A percentile compares a stretch with the other conserved stretches of the same genome.
Conservation (phyloP, 371 early-diverging fungal genomes). For the Mucor piriformis region DNA sequence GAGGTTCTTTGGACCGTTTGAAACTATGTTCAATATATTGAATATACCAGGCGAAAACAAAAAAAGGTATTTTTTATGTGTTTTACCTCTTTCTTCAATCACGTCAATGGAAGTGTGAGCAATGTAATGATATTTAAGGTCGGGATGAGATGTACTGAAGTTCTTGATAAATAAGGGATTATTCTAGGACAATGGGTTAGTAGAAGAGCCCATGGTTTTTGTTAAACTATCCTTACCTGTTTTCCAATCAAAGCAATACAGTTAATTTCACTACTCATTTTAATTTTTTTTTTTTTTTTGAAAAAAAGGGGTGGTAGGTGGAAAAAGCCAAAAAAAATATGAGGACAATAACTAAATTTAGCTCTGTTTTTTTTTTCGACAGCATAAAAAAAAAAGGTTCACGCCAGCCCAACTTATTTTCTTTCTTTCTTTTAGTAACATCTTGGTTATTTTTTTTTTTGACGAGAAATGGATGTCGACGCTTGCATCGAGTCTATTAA, state of each 20-base stretch:
- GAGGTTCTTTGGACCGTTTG: slow-evolving; percentile 64
- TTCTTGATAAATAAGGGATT: slow-evolving; percentile 84
- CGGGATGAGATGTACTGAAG: slow-evolving; percentile 73
- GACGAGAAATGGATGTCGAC: slow-evolving; percentile 57
- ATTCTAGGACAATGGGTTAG: slow-evolving; percentile 53
- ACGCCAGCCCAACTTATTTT: slow-evolving; percentile 1
- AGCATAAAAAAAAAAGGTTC: neutral
- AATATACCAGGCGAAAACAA: neutral
- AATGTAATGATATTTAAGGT: slow-evolving; percentile 86
- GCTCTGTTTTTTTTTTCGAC: neutral
- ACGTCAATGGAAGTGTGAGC: slow-evolving; percentile 88
- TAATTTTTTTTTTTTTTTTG: neutral
- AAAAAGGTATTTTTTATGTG: neutral
- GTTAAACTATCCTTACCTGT: slow-evolving; percentile 31
- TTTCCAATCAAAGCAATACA: slow-evolving; percentile 78
- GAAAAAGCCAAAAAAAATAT: slow-evolving; percentile 2
- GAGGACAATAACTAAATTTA: neutral
- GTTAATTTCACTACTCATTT: slow-evolving; percentile 65
- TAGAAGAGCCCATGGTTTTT: neutral
- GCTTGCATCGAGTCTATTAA: slow-evolving; percentile 57
- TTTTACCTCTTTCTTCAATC: slow-evolving; percentile 80
- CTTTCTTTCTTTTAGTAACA: slow-evolving; percentile 4
- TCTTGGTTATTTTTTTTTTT: slow-evolving; percentile 5
- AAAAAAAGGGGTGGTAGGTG: neutral
- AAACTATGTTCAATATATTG: slow-evolving; percentile 24